These are phyloP conservation scores for Crithidia sp. DNA, from an alignment of 208 protist genomes.

Conservation along the genomic window DNA sequence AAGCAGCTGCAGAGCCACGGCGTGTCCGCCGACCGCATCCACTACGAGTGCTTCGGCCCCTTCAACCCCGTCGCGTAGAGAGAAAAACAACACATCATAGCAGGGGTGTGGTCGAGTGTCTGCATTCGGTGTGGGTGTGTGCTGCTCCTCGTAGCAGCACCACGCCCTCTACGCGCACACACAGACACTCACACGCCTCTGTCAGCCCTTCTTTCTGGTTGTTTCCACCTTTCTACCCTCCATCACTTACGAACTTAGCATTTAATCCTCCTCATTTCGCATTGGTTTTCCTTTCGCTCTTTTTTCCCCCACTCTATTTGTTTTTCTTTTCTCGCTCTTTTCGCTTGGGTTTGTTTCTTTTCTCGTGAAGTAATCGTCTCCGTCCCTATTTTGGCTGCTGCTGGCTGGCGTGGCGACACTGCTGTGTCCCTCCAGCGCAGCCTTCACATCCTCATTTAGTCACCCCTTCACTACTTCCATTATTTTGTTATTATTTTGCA, in stretches of 20 bases:
- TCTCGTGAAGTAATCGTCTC: constrained; percentile 2
- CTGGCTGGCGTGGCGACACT: no score
- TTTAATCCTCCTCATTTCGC: background rate
- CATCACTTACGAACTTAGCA: no score
- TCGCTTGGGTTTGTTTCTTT: background rate
- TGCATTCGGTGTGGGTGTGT: background rate
- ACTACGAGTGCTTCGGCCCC: constrained; percentile 54
- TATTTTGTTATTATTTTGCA: background rate
- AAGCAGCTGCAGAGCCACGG: constrained; percentile 21
- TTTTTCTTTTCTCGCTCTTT: constrained; percentile 1
- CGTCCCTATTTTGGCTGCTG: no score
- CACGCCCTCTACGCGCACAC: no score
- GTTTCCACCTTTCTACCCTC: no score
- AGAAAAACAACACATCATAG: background rate
- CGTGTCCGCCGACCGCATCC: constrained; percentile 23
- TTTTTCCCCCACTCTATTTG: background rate
- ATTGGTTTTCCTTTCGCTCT: background rate
- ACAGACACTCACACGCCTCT: no score
- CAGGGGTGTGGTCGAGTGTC: background rate
- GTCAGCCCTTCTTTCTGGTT: no score
- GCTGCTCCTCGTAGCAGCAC: no score
- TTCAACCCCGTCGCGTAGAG: constrained; percentile 20
- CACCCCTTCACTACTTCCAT: no score
- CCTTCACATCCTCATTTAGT: no score
- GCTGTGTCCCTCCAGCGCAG: no score